Evolutionary conservation across 495 filamentous ascomycete species (phyloP).

Genomic region (Penicillium arizonense): DNA sequence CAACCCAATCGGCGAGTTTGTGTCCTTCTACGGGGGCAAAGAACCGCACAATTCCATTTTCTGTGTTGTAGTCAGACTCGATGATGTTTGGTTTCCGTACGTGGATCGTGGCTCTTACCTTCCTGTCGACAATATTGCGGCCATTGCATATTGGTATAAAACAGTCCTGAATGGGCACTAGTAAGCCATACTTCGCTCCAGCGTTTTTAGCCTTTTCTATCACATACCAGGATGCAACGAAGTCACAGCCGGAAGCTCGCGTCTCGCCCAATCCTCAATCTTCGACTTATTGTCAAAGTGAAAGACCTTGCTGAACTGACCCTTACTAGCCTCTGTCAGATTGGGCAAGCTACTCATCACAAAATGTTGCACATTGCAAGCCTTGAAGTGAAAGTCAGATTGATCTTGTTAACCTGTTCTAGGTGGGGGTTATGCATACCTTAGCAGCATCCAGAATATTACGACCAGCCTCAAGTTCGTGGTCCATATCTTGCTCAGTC

Average conservation of each 20-base stretch:
- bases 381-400: too few species aligned
- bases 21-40: slow-evolving; percentile 9
- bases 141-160: slow-evolving; percentile 16
- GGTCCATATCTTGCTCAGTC: slow-evolving; percentile 27
- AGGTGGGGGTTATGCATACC: background rate
- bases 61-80: too few species aligned
- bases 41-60: slow-evolving; percentile 16
- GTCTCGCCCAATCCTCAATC: slow-evolving; percentile 14
- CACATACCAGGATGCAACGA: slow-evolving; percentile 18
- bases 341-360: slow-evolving; percentile 35
- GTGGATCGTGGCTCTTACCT: too few species aligned
- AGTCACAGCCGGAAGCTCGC: slow-evolving; percentile 11
- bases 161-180: slow-evolving; percentile 7
- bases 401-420: too few species aligned
- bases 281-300: slow-evolving; percentile 20
- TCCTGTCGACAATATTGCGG: slow-evolving; percentile 16
- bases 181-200: too few species aligned
- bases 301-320: slow-evolving; percentile 11
- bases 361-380: slow-evolving; percentile 30
- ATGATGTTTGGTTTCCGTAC: too few species aligned
- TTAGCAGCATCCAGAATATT: slow-evolving; percentile 34
- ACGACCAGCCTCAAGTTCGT: slow-evolving; percentile 26
- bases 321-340: slow-evolving; percentile 6
- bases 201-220: too few species aligned
- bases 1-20: slow-evolving; percentile 17